Evolutionary conservation across 179 eudicot species (phyloP).

Genomic region (Camellia oleifera): DNA sequence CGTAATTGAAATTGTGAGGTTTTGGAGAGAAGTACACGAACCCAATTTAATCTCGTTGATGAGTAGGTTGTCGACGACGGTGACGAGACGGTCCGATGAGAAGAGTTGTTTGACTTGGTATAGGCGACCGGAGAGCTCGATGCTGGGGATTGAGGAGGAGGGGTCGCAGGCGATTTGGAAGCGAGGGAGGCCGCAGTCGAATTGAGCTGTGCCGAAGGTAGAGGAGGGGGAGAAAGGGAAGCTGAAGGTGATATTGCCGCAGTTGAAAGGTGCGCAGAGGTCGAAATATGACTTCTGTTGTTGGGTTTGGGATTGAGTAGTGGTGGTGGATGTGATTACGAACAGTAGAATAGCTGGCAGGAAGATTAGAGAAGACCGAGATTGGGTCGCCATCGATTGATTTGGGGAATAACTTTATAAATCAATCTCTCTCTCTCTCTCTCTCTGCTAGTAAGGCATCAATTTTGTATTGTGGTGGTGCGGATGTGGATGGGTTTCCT

Average conservation of each 20-base stretch:
- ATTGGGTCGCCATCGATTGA: background rate
- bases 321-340: background rate
- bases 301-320: background rate
- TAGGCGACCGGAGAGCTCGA: background rate
- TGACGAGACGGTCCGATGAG: background rate
- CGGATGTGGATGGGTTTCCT: too few species aligned
- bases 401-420: too few species aligned
- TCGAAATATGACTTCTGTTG: background rate
- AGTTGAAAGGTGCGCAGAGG: background rate
- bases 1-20: background rate
- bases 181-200: slow-evolving; percentile 8
- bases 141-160: background rate
- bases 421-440: too few species aligned
- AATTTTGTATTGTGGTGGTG: too few species aligned
- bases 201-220: background rate
- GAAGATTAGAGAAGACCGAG: background rate
- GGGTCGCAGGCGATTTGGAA: slow-evolving; percentile 1
- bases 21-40: background rate
- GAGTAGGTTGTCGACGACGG: background rate
- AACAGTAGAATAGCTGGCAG: background rate
- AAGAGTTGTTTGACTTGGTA: background rate
- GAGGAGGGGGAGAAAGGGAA: slow-evolving; percentile 1
- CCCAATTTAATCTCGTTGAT: background rate
- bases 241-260: background rate
- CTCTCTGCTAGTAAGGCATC: too few species aligned